phyloP scores from a whole-genome alignment of 1,139 yeast species.

The Yamadazyma atlantica region DNA sequence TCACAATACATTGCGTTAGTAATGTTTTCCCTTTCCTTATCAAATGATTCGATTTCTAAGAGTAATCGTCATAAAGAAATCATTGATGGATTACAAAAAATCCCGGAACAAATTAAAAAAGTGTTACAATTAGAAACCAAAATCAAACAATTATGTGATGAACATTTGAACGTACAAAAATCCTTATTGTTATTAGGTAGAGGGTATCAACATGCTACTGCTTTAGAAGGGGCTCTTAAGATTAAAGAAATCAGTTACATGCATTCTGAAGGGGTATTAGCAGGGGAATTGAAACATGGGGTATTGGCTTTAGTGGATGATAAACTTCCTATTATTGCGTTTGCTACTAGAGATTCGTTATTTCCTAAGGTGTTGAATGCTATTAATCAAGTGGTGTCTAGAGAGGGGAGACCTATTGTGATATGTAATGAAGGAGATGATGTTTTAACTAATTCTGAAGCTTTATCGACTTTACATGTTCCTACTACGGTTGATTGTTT shows the following conservation, averaged over 20 bases:
- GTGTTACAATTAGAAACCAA: slow-evolving; percentile 72
- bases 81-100: slow-evolving; percentile 78
- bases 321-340: slow-evolving; percentile 87
- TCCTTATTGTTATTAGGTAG: slow-evolving; percentile 91
- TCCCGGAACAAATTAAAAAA: slow-evolving; percentile 81
- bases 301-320: slow-evolving; percentile 96
- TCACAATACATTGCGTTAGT: slow-evolving; percentile 97
- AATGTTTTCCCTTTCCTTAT: slow-evolving; percentile 91
- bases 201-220: slow-evolving; percentile 97
- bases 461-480: slow-evolving; percentile 75
- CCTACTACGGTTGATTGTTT: slow-evolving; percentile 96
- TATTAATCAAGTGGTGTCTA: slow-evolving; percentile 93
- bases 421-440: slow-evolving; percentile 89
- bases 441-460: slow-evolving; percentile 51
- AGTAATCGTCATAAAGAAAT: slow-evolving; percentile 77
- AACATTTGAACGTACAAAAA: slow-evolving; percentile 73
- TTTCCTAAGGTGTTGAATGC: slow-evolving; percentile 97
- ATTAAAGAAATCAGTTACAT: slow-evolving; percentile 97
- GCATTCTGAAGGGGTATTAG: slow-evolving; percentile 99
- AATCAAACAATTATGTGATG: slow-evolving; percentile 75
- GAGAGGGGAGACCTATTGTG: slow-evolving; percentile 95
- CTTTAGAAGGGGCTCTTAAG: slow-evolving; percentile 96
- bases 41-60: slow-evolving; percentile 86
- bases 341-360: slow-evolving; percentile 96
- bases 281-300: slow-evolving; percentile 99